A percentile compares a stretch with the other conserved stretches of the same genome.
phyloP scores from a whole-genome alignment of 495 filamentous ascomycete species.

The Parmelia sp. region DNA sequence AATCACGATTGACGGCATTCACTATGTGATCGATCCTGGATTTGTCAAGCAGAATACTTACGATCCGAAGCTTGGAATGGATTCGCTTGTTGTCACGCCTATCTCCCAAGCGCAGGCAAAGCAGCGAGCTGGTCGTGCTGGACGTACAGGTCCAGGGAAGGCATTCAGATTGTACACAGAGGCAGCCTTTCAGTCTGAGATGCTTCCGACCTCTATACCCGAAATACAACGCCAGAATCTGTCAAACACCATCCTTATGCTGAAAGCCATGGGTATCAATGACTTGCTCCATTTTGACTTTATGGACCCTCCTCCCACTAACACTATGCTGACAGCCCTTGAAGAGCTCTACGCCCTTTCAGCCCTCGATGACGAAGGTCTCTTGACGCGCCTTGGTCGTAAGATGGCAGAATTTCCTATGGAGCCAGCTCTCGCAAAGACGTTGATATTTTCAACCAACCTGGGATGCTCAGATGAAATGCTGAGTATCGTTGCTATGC shows the following conservation, averaged over 20 bases:
- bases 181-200: slow-evolving; percentile 90
- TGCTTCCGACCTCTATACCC: slow-evolving; percentile 91
- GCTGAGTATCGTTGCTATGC: slow-evolving; percentile 91
- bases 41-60: slow-evolving; percentile 98
- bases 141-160: slow-evolving; percentile 91
- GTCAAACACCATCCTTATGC: slow-evolving; percentile 91
- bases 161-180: slow-evolving; percentile 96
- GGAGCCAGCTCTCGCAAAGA: slow-evolving; percentile 82
- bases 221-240: slow-evolving; percentile 97
- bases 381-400: slow-evolving; percentile 83
- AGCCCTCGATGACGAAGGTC: slow-evolving; percentile 92
- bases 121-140: slow-evolving; percentile 87
- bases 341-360: slow-evolving; percentile 91
- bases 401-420: slow-evolving; percentile 99
- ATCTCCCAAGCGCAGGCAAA: slow-evolving; percentile 97
- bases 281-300: slow-evolving; percentile 97
- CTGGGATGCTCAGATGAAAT: slow-evolving; percentile 89
- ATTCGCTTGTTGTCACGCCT: slow-evolving; percentile 87
- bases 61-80: slow-evolving; percentile 96
- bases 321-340: slow-evolving; percentile 93
- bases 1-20: slow-evolving; percentile 95
- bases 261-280: slow-evolving; percentile 99
- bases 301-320: slow-evolving; percentile 96
- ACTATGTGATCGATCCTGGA: slow-evolving; percentile 94
- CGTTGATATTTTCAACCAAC: slow-evolving; percentile 79